A percentile compares a stretch with the other conserved stretches of the same genome.
Evolutionary conservation across 208 protist species (phyloP).

Genomic region (Wallacemonas collosoma): DNA sequence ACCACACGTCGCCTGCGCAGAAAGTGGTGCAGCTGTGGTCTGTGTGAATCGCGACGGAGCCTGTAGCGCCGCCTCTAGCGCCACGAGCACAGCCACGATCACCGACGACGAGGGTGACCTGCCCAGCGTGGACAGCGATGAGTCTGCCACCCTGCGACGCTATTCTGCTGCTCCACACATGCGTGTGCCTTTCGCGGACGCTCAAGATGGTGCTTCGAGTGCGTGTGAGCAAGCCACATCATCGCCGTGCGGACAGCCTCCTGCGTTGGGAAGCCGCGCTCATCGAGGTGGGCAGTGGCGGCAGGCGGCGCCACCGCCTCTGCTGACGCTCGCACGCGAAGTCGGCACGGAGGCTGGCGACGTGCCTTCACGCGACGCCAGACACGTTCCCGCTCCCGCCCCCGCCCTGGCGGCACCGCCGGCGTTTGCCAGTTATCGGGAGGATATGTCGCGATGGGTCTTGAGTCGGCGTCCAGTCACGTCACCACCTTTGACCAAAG

Average conservation of each 20-base stretch:
- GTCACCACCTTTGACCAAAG: neutral
- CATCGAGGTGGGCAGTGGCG: neutral
- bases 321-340: neutral
- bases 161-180: too few relatives aligned
- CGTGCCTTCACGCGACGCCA: neutral
- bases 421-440: neutral
- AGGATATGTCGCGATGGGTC: neutral
- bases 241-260: neutral
- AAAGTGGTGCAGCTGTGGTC: neutral
- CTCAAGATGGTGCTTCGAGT: too few relatives aligned
- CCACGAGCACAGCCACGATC: too few relatives aligned
- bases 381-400: neutral
- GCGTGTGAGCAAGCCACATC: too few relatives aligned
- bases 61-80: too few relatives aligned
- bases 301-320: neutral
- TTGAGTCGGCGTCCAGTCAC: neutral
- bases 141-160: too few relatives aligned
- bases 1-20: neutral
- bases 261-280: neutral
- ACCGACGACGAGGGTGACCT: too few relatives aligned
- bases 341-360: neutral
- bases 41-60: neutral
- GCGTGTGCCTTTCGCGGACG: too few relatives aligned
- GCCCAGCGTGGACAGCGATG: too few relatives aligned
- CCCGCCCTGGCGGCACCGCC: neutral